A percentile compares a stretch with the other conserved stretches of the same genome.
phyloP scores from a whole-genome alignment of 2,329 filamentous ascomycete species.

The Botrytis fabae region DNA sequence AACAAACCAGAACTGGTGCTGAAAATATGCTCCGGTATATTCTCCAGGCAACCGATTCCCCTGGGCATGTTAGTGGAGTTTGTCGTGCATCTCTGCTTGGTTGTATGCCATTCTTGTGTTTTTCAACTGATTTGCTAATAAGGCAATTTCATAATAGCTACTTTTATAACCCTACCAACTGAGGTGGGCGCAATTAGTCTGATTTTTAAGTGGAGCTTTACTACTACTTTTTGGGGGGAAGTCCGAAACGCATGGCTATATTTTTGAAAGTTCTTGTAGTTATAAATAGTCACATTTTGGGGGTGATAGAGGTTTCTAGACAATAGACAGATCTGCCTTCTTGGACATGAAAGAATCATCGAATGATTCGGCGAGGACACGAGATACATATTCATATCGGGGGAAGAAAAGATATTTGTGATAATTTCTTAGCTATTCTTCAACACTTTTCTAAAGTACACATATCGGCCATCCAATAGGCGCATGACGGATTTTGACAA shows the following conservation, averaged over 20 bases:
- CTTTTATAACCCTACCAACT: background rate
- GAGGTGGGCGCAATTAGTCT: background rate
- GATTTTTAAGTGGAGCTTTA: background rate
- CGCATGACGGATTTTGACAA: fast-evolving
- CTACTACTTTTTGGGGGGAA: background rate
- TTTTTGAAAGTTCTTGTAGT: background rate
- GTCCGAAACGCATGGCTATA: background rate
- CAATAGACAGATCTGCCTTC: no score
- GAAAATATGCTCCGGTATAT: background rate
- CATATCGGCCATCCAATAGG: fast-evolving
- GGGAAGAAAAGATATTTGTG: background rate
- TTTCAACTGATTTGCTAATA: background rate
- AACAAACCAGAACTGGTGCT: no score
- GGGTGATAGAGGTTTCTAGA: no score
- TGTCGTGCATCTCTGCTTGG: background rate
- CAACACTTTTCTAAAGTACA: background rate
- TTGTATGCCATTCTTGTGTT: fast-evolving
- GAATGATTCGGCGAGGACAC: background rate
- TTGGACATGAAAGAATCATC: no score
- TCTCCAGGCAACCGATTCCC: background rate
- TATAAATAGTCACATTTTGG: background rate
- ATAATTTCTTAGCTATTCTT: background rate
- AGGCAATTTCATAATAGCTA: no score
- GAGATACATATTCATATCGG: background rate
- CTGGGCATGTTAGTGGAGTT: fast-evolving